These are phyloP conservation scores for Castanopsis chinensis DNA, from an alignment of 306 rosid species.

Conservation along the genomic window DNA sequence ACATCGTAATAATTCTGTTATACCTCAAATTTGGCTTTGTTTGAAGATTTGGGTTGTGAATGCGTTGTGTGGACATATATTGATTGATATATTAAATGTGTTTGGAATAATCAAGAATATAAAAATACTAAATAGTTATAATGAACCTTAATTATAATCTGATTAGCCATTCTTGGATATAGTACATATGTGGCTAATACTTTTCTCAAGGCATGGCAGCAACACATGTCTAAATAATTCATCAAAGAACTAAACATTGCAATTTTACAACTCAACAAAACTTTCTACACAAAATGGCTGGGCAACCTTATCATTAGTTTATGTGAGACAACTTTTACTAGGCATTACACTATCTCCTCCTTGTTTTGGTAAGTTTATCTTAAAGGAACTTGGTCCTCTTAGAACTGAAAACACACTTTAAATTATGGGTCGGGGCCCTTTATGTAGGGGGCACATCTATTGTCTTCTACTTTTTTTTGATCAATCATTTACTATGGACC, in stretches of 20 bases:
- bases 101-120: no score
- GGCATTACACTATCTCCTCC: not conserved
- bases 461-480: not conserved
- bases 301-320: not conserved
- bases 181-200: no score
- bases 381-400: conserved; percentile 8
- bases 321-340: not conserved
- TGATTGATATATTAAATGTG: no score
- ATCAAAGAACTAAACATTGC: not conserved
- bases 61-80: no score
- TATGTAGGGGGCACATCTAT: not conserved
- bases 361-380: conserved; percentile 23
- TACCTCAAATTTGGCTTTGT: no score
- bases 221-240: not conserved
- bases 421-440: not conserved
- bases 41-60: no score
- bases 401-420: not conserved
- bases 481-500: not conserved
- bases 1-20: no score
- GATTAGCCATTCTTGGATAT: no score
- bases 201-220: no score
- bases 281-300: not conserved
- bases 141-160: no score
- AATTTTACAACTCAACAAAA: not conserved
- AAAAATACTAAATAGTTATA: no score